Percentiles rank a stretch among this genome's conserved stretches.
phyloP scores from a whole-genome alignment of 169 alveolate species.

The Cryptosporidium tyzzeri region DNA sequence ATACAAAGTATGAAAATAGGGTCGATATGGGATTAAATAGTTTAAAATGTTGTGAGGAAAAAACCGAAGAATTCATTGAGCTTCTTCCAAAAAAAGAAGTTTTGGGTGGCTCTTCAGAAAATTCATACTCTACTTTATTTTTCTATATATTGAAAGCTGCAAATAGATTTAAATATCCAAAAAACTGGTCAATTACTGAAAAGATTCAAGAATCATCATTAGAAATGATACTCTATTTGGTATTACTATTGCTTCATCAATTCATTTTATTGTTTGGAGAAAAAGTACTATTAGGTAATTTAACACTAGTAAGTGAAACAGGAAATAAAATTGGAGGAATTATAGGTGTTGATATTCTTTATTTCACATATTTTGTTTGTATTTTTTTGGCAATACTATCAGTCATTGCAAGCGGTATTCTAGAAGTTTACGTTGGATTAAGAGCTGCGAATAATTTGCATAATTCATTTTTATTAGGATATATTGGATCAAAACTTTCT shows the following conservation, averaged over 20 bases:
- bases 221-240: constrained; percentile 28
- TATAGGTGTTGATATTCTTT: constrained; percentile 3
- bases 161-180: constrained; percentile 31
- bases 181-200: constrained; percentile 7
- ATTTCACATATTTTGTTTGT: constrained; percentile 35
- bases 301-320: background rate
- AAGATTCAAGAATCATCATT: constrained; percentile 30
- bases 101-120: background rate
- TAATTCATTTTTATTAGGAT: constrained; percentile 65
- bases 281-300: constrained; percentile 21
- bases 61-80: background rate
- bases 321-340: background rate
- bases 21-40: background rate
- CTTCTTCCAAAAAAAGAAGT: constrained; percentile 19
- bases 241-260: constrained; percentile 25
- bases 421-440: constrained; percentile 52
- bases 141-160: constrained; percentile 63
- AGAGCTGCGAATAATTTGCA: constrained; percentile 68
- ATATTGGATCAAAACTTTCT: constrained; percentile 60
- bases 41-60: background rate
- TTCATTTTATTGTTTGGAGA: constrained; percentile 48
- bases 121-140: constrained; percentile 23
- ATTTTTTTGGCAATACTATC: constrained; percentile 24
- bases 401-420: constrained; percentile 25
- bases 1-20: background rate